Base-by-base conservation (phyloP, 78 protist species). In the Bigelowiella natans region DNA sequence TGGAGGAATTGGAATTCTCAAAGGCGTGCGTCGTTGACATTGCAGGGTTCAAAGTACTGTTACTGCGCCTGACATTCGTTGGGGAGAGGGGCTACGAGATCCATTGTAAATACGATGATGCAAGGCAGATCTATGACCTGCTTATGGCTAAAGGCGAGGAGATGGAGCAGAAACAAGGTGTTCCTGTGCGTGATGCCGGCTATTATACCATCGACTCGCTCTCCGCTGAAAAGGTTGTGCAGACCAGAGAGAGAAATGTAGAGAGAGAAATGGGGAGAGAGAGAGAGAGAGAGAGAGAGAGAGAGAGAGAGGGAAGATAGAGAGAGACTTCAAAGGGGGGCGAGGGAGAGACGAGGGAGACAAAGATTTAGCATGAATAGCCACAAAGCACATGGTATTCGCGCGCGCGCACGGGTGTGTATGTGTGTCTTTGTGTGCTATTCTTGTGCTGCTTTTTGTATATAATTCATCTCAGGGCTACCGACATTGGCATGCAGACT, bases 21-120 rank as follows among this genome's bases (percentile, higher is more conserved):
- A 86, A 34, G 2, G 40, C 51, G 2, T 0, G n/a, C 18, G 51
- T 39, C n/a, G 29, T 86, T 18, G 2, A 26, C 2, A 31, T 86
- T 36, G 40, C 40, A 36, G 88, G 88, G 82, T 34, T 86, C 31
- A 28, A 11, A 0, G 40, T 1, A 38, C 39, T 88, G 37, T 1
- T 0, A 30, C 36, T 88, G 1, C 90, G 90, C 31, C 90, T 88
- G 39, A 88, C 90, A 2, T 88, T 88, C 18, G 90, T 88, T 2
- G 90, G 90, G 39, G 90, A 88, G 73, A 38, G 39, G n/a, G 90
- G 90, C 90, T 88, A 39, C 2, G 90, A 88, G 90, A 64, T 88
- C 2, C 90, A 88, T 36, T 0, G 38, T 30, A 40, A 40, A 1
- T 1, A 34, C 31, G 88, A 34, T 11, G 31, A 0, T 63, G 88